Percentiles rank a stretch among this genome's conserved stretches.
phyloP scores from a whole-genome alignment of 129 eudicot species.

The carrot (Daucus carota) region DH1_v3.0 NC_030383.2:12431501-12432000 shows the following conservation, averaged over 20 bases:
- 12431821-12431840: neutral
- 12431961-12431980: neutral
- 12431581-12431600: neutral
- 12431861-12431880: too few relatives aligned
- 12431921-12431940: neutral
- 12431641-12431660: conserved; percentile 86
- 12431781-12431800: neutral
- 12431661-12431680: conserved; percentile 51
- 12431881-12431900: too few relatives aligned
- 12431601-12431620: conserved; percentile 71
- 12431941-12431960: neutral
- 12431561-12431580: neutral
- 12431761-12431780: neutral
- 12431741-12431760: neutral
- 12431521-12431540: neutral
- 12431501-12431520: neutral
- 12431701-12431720: conserved; percentile 62
- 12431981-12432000: too few relatives aligned
- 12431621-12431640: conserved; percentile 72
- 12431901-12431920: neutral
- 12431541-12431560: neutral
- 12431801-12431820: neutral
- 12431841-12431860: neutral
- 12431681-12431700: conserved; percentile 85
- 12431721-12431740: conserved; percentile 55